Evolutionary conservation across 768 basidiomycete genomes (phyloP).

Genomic region (Calocybe gangraenosa): DNA sequence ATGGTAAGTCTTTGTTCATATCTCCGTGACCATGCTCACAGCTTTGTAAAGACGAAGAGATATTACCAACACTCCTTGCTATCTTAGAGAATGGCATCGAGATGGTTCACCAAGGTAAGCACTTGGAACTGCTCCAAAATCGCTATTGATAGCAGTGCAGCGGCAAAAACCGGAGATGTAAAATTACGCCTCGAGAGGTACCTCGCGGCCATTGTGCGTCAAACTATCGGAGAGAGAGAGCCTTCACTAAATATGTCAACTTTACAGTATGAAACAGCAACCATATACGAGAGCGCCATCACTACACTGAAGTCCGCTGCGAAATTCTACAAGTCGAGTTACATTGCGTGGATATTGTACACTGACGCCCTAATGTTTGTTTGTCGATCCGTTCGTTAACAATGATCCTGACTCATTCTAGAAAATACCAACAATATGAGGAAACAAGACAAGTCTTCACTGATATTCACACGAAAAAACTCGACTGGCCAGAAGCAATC

Average conservation of each 20-base stretch:
- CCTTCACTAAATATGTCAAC: neutral
- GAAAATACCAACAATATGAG: slow-evolving; percentile 50
- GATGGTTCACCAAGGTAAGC: slow-evolving; percentile 54
- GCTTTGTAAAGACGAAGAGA: slow-evolving; percentile 36
- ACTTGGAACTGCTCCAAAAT: neutral
- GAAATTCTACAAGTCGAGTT: slow-evolving; percentile 66
- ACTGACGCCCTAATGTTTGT: slow-evolving; percentile 72
- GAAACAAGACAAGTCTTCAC: slow-evolving; percentile 65
- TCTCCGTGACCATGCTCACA: slow-evolving; percentile 1
- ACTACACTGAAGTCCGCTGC: slow-evolving; percentile 63
- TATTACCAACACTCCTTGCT: slow-evolving; percentile 47
- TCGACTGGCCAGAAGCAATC: slow-evolving; percentile 95
- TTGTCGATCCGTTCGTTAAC: slow-evolving; percentile 1
- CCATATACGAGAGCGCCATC: slow-evolving; percentile 51
- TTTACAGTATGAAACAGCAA: slow-evolving; percentile 27
- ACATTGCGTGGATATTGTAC: slow-evolving; percentile 71
- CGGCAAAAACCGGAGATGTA: slow-evolving; percentile 66
- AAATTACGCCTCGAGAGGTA: slow-evolving; percentile 81
- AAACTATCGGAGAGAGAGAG: neutral
- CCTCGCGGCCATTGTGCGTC: slow-evolving; percentile 67
- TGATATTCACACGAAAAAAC: slow-evolving; percentile 60
- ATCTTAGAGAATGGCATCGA: slow-evolving; percentile 62
- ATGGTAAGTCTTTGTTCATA: slow-evolving; percentile 25
- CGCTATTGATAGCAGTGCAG: slow-evolving; percentile 27
- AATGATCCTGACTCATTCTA: slow-evolving; percentile 4